These are phyloP conservation scores for Pulveroboletus sp. DNA, from an alignment of 768 basidiomycete species.

Conservation along the genomic window DNA sequence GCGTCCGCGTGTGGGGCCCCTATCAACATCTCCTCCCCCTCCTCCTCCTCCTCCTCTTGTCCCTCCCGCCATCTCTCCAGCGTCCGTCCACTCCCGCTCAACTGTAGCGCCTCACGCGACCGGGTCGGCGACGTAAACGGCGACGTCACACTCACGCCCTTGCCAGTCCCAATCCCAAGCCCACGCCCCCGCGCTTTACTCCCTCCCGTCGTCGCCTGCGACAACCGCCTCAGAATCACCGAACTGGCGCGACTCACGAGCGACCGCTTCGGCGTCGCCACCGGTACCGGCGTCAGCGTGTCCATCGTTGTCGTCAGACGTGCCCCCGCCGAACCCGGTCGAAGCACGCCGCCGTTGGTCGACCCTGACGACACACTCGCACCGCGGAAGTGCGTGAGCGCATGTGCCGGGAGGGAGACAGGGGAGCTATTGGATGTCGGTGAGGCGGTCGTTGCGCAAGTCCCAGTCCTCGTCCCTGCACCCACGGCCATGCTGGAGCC, in stretches of 20 bases:
- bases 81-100: background rate
- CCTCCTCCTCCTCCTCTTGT: background rate
- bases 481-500: background rate
- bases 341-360: too few species aligned
- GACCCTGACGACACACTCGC: background rate
- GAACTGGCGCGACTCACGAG: slow-evolving; percentile 28
- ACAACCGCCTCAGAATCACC: slow-evolving; percentile 20
- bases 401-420: slow-evolving; percentile 12
- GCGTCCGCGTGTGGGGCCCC: slow-evolving; percentile 7
- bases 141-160: background rate
- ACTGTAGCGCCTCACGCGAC: slow-evolving; percentile 1
- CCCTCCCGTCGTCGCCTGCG: slow-evolving; percentile 13
- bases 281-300: background rate
- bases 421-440: slow-evolving; percentile 12
- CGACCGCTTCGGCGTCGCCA: slow-evolving; percentile 9
- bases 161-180: background rate
- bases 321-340: slow-evolving; percentile 25
- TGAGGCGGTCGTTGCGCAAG: background rate
- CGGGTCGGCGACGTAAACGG: background rate
- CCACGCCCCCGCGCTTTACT: background rate
- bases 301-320: slow-evolving; percentile 14
- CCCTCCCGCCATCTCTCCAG: slow-evolving; percentile 2
- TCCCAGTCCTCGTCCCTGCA: too few species aligned
- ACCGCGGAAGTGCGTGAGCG: slow-evolving; percentile 1
- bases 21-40: slow-evolving; percentile 20